phyloP scores from a whole-genome alignment of 1,284 basidiomycete species.

The Papiliotrema terrestris region DNA sequence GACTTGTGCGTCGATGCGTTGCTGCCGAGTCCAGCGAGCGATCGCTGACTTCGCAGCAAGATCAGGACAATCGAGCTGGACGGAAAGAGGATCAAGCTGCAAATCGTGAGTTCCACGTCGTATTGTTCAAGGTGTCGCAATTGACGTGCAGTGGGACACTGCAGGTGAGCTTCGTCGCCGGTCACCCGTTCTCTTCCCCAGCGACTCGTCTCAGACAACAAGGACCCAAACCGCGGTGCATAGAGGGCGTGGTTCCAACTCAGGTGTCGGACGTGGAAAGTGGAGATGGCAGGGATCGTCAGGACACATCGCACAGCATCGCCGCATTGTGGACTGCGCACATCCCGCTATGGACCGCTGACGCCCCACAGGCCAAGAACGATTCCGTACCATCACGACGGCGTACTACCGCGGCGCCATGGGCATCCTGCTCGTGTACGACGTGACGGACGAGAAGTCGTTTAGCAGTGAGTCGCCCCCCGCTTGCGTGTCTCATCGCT shows the following conservation, averaged over 20 bases:
- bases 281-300: no score
- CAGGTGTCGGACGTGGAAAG: no score
- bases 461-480: constrained; percentile 76
- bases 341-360: neutral
- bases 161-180: constrained; percentile 56
- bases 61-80: constrained; percentile 99
- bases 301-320: no score
- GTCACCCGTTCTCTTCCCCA: no score
- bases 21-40: neutral
- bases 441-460: constrained; percentile 95
- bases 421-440: constrained; percentile 98
- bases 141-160: constrained; percentile 80
- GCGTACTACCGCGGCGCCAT: constrained; percentile 99
- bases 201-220: no score
- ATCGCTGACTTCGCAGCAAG: constrained; percentile 28
- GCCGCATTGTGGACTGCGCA: neutral
- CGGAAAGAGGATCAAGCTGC: constrained; percentile 98
- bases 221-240: no score
- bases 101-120: constrained; percentile 74
- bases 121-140: neutral
- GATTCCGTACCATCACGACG: constrained; percentile 98
- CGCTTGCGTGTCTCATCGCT: neutral
- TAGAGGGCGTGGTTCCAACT: no score
- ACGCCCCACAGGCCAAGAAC: constrained; percentile 70
- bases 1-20: constrained; percentile 40